These are phyloP conservation scores for Ascosphaera aggregata DNA, from an alignment of 2,329 filamentous ascomycete species.

Conservation along the genomic window DNA sequence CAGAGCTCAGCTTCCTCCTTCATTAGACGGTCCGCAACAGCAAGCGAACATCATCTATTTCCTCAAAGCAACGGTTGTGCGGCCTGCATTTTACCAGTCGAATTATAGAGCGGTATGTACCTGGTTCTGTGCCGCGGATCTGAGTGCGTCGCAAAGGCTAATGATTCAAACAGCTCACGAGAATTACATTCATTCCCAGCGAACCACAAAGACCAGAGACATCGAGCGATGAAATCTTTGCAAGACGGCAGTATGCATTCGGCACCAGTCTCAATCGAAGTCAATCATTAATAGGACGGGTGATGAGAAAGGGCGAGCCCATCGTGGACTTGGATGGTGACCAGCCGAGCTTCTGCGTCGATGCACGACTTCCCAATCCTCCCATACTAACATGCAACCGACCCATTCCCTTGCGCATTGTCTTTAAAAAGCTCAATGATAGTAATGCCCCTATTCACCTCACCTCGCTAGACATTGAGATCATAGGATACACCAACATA, in stretches of 20 bases:
- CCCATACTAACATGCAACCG: slow-evolving; percentile 76
- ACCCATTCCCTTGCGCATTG: slow-evolving; percentile 54
- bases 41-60: slow-evolving; percentile 86
- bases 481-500: slow-evolving; percentile 59
- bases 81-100: slow-evolving; percentile 75
- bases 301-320: slow-evolving; percentile 29
- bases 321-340: slow-evolving; percentile 12
- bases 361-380: slow-evolving; percentile 69
- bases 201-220: slow-evolving; percentile 54
- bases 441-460: slow-evolving; percentile 49
- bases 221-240: slow-evolving; percentile 59
- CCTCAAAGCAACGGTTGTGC: slow-evolving; percentile 79
- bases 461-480: slow-evolving; percentile 54
- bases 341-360: slow-evolving; percentile 42
- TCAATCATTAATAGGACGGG: slow-evolving; percentile 23
- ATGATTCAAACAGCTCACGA: slow-evolving; percentile 16
- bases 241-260: slow-evolving; percentile 45
- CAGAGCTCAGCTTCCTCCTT: slow-evolving; percentile 70
- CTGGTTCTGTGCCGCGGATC: neutral
- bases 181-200: slow-evolving; percentile 77
- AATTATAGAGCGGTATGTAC: slow-evolving; percentile 40
- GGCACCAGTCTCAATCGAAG: slow-evolving; percentile 10
- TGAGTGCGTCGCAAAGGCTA: neutral
- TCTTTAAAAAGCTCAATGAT: slow-evolving; percentile 53
- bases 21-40: slow-evolving; percentile 62